Conservation (phyloP, 1,139 yeast genomes). For the Kluyveromyces sp. region DNA sequence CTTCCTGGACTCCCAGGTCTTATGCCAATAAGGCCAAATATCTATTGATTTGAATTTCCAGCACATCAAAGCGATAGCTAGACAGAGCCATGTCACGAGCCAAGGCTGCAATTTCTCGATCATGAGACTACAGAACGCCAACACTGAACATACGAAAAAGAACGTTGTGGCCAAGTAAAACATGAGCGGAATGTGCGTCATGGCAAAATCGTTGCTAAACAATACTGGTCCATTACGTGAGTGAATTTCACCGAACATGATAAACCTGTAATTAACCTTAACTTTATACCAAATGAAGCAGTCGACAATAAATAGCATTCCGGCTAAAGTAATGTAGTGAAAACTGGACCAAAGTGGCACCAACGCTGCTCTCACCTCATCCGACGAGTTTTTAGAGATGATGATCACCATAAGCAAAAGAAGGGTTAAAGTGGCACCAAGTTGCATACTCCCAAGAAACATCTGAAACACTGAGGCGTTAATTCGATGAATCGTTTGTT, state of each 20-base stretch:
- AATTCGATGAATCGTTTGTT: conserved; percentile 30
- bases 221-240: conserved; percentile 46
- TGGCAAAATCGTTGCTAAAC: conserved; percentile 33
- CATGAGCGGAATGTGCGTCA: conserved; percentile 30
- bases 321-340: conserved; percentile 52
- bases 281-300: conserved; percentile 65
- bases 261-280: conserved; percentile 83
- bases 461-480: conserved; percentile 34
- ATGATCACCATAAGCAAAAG: conserved; percentile 33
- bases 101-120: conserved; percentile 79
- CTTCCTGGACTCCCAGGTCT: conserved; percentile 32
- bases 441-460: conserved; percentile 53
- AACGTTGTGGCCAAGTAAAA: conserved; percentile 55
- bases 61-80: conserved; percentile 46
- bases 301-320: conserved; percentile 59
- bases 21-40: conserved; percentile 29
- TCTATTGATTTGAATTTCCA: conserved; percentile 30
- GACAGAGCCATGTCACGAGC: conserved; percentile 53
- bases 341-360: conserved; percentile 94
- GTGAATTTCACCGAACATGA: conserved; percentile 69
- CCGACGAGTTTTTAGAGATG: conserved; percentile 26
- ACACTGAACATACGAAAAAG: conserved; percentile 48
- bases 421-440: conserved; percentile 66
- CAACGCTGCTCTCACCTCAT: conserved; percentile 43
- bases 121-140: conserved; percentile 70